Percentiles rank a stretch among this genome's conserved stretches.
Conservation (phyloP, 208 protist genomes). For the Acanthamoeba castellanii region DNA sequence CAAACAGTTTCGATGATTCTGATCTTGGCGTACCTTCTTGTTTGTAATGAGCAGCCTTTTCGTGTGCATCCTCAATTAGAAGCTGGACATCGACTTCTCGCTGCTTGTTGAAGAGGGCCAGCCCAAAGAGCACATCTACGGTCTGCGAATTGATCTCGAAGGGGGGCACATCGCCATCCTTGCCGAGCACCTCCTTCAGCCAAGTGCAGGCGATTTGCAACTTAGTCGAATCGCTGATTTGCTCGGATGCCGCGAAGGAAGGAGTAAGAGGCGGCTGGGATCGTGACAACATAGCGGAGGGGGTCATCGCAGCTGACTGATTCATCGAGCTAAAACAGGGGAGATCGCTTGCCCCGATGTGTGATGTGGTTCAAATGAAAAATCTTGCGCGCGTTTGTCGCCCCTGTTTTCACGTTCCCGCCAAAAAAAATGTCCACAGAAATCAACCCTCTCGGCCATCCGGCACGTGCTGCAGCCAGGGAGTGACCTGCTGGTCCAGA, state of each 20-base stretch:
- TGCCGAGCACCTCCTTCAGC: slow-evolving; percentile 51
- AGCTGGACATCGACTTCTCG: slow-evolving; percentile 5
- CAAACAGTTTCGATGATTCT: background rate
- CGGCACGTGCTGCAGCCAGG: no score
- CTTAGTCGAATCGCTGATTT: slow-evolving; percentile 58
- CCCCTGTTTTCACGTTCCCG: no score
- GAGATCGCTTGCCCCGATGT: no score
- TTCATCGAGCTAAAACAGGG: background rate
- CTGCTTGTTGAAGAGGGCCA: slow-evolving; percentile 23
- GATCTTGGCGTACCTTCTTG: background rate
- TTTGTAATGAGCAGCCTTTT: background rate
- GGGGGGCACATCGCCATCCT: background rate
- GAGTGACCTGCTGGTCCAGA: no score
- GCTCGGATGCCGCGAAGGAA: background rate
- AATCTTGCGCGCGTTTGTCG: no score
- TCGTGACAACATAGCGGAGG: no score
- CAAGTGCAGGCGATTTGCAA: slow-evolving; percentile 38
- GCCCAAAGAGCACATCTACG: slow-evolving; percentile 20
- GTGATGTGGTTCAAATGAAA: no score
- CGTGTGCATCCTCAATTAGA: slow-evolving; percentile 4
- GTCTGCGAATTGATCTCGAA: slow-evolving; percentile 55
- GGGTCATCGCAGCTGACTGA: background rate
- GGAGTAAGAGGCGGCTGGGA: background rate
- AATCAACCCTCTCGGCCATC: no score
- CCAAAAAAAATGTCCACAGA: no score